Base-by-base conservation (phyloP, 179 eudicot species). In the Beta macrorhiza region DNA sequence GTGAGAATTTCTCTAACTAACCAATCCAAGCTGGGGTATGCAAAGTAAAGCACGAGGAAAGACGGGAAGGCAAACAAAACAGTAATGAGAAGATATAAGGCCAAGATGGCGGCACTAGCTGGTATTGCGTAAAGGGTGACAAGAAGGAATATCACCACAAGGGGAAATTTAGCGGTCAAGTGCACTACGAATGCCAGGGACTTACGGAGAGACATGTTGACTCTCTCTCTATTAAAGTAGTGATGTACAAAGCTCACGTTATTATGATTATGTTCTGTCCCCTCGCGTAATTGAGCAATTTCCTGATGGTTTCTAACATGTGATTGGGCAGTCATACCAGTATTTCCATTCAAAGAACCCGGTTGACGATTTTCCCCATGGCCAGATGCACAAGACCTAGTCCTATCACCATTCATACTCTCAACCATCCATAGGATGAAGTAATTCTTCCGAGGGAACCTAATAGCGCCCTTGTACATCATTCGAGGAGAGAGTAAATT, bases 371-470 rank as follows among this genome's bases (percentile, higher is more conserved):
- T 84, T 22, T 89, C 86, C 49, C 83, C 87, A 52, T 78, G 37
- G 63, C 77, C 58, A 52, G 90, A 82, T 6, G 85, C 57, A 74
- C 67, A 83, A 49, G 84, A 84, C 77, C 85, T 79, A 44, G 78
- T 78, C 79, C 92, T 87, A 64, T 90, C 91, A 25, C 93, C 91
- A 32, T 90, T 87, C 89, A 90, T 85, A 65, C 91, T 88, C 86
- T 90, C 91, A 55, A 90, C 90, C 92, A 90, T 90, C 92, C 92
- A 90, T 32, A 90, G 89, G 62, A 90, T 87, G 64, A 90, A 90
- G 72, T 87, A 89, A 85, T 90, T 90, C 67, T 89, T 90, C 22
- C 87, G 76, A 1, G 93, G 93, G 72, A 87, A 90, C 80, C 84
- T 86, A 19, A 90, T 84, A 51, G 73, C 80, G 37, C 93, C 91